Evolutionary conservation across 352 stramenopile species (phyloP), one percentile per base, ranked within the genome.

Genomic region (Globisporangium sylvaticum): DNA sequence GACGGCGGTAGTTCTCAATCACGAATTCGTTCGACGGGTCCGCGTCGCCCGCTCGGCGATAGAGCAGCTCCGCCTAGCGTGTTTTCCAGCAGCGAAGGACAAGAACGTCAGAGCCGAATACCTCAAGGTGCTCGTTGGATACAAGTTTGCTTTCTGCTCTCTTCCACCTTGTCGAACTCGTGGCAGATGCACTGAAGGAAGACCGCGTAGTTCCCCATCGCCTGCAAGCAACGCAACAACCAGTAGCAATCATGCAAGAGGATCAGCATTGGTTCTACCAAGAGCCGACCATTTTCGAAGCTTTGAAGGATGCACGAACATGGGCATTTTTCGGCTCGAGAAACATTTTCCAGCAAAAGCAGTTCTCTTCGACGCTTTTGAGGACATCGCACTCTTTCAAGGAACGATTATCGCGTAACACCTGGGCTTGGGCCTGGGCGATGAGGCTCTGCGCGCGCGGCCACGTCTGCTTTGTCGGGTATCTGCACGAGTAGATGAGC

Each of bases 331-430:
- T 80, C 4, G 83, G 78, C 6, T 83, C 64, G 4, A 90, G 72
- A 58, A 86, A 80, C 20, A 89, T 66, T n/a, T 83, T 74, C 83
- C 83, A 94, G 53, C 76, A 75, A 52, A 92, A 89, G 50, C 69
- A 85, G 15, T 78, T 77, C 57, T 80, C 67, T 62, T 94, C 84
- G 29, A 91, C 50, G 4, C 74, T 67, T 2, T 59, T 39, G 22
- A 94, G 37, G 0, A 2, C 18, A 0, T 64, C 42, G 25, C 29
- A 44, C 4, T 44, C n/a, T 37, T 18, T 27, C 15, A 27, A 56
- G 4, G 64, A 52, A 25, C 1, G 58, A 27, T 50, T 25, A 15
- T 65, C 22, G 8, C 20, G 12, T 1, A 7, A 54, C 29, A 73
- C 34, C 10, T 72, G 46, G 4, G 60, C 52, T 4, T 62, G 60